Conservation (phyloP, 306 rosid species). For the Lagenaria siceraria region DNA sequence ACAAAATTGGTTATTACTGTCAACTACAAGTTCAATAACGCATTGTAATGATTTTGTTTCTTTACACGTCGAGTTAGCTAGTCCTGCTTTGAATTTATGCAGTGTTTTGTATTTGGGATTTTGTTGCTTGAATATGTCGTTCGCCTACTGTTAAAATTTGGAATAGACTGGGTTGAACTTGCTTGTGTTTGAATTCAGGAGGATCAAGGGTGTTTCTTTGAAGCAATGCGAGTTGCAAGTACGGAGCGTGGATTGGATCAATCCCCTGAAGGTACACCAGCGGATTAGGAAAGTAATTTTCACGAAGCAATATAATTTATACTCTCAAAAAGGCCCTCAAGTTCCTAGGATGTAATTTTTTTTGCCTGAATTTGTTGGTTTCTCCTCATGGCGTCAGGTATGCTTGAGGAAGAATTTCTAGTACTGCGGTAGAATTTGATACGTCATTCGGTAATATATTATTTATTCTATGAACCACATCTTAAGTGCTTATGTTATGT, state of each 20-base stretch:
- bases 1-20: background rate
- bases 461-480: too few relatives aligned
- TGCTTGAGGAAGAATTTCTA: too few relatives aligned
- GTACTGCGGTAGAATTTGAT: too few relatives aligned
- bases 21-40: background rate
- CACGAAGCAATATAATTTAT: background rate
- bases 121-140: background rate
- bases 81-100: background rate
- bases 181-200: conserved; percentile 34
- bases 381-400: background rate
- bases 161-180: background rate
- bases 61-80: background rate
- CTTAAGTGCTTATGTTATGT: too few relatives aligned
- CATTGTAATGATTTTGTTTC: background rate
- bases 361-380: background rate
- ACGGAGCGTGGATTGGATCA: conserved; percentile 53
- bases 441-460: too few relatives aligned
- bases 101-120: background rate
- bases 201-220: conserved; percentile 75
- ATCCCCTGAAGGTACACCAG: conserved; percentile 70
- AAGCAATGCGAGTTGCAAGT: conserved; percentile 72
- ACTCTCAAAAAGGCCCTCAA: background rate
- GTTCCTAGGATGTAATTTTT: background rate
- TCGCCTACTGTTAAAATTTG: background rate
- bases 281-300: conserved; percentile 51